Conservation (phyloP, 306 rosid genomes). For the Betula pendula region DNA sequence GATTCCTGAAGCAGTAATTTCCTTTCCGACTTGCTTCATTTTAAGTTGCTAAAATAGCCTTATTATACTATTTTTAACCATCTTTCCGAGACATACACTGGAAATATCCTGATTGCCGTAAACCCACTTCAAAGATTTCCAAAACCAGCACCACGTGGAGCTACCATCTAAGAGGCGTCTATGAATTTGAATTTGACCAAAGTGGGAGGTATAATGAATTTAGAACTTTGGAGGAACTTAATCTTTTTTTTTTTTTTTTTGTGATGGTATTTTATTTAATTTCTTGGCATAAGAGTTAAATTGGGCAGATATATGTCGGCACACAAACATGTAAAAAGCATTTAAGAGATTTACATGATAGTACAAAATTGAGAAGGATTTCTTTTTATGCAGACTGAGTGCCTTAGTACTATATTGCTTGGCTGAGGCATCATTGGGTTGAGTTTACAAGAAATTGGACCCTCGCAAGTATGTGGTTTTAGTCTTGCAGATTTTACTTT, state of each 20-base stretch:
- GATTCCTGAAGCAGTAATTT: background rate
- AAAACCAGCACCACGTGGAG: background rate
- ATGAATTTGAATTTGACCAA: background rate
- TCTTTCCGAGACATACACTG: no score
- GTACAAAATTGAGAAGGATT: background rate
- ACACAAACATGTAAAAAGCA: background rate
- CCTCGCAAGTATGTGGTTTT: background rate
- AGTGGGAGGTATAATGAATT: background rate
- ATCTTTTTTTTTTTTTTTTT: background rate
- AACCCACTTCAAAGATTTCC: no score
- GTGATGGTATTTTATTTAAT: background rate
- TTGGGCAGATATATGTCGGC: background rate
- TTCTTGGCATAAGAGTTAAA: background rate
- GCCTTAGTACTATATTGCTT: background rate
- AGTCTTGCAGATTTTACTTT: background rate
- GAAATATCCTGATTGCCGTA: no score
- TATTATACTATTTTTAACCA: no score
- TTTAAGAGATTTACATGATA: background rate
- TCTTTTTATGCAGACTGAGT: background rate
- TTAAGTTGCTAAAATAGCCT: background rate
- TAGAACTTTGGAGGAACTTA: background rate
- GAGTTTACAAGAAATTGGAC: background rate
- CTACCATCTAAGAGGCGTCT: background rate
- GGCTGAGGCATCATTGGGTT: background rate
- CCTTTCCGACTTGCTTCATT: conserved; percentile 5